A percentile compares a stretch with the other conserved stretches of the same genome.
Conservation (phyloP, 345 rosid genomes). For the Melaleuca quinquenervia region DNA sequence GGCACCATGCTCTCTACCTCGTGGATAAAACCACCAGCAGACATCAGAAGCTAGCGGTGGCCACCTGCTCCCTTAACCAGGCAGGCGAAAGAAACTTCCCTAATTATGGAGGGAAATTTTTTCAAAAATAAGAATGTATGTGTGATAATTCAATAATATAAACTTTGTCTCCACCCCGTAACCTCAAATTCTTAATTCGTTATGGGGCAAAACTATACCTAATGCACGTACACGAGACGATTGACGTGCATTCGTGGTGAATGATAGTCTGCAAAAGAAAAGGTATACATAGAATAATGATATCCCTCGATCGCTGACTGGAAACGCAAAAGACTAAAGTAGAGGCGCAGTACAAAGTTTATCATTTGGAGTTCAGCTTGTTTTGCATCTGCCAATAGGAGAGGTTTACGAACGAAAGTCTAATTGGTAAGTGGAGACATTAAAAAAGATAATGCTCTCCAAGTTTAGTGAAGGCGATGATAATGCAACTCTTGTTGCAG, state of each 20-base stretch:
- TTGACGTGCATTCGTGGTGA: neutral
- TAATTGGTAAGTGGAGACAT: neutral
- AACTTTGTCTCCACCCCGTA: neutral
- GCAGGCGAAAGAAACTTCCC: neutral
- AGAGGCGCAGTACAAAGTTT: neutral
- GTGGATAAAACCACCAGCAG: neutral
- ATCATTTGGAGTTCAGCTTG: neutral
- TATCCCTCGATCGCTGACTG: neutral
- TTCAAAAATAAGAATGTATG: neutral
- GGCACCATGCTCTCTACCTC: neutral
- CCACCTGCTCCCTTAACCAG: neutral
- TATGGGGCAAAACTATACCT: neutral
- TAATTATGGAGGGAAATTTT: neutral
- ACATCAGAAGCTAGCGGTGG: neutral
- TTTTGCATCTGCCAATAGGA: neutral
- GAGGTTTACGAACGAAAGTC: neutral
- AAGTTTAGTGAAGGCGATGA: neutral
- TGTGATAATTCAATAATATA: neutral
- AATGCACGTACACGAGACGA: neutral
- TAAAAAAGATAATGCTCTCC: neutral
- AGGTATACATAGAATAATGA: neutral
- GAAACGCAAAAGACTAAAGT: neutral
- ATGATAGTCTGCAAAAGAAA: neutral
- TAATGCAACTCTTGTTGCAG: neutral
- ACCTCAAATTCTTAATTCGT: neutral